Evolutionary conservation across 306 rosid species (phyloP).

Genomic region (Canavalia ensiformis): DNA sequence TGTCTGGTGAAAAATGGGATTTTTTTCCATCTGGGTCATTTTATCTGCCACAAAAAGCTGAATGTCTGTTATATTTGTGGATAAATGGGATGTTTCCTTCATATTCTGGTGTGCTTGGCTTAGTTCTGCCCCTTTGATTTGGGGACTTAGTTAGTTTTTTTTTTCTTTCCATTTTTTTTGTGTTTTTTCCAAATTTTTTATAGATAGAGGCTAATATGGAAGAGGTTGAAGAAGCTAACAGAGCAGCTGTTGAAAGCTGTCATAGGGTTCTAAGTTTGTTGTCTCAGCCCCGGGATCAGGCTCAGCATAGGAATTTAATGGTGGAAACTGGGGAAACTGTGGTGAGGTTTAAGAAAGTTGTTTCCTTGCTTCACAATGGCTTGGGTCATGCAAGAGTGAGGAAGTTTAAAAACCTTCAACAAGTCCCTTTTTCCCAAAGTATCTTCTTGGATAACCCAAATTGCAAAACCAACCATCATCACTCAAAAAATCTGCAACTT

Average conservation of each 20-base stretch:
- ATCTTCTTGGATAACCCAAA: slow-evolving; percentile 77
- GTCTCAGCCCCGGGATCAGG: slow-evolving; percentile 77
- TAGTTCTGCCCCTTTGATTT: slow-evolving; percentile 47
- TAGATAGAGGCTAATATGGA: slow-evolving; percentile 64
- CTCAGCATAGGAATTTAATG: slow-evolving; percentile 65
- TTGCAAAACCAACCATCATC: slow-evolving; percentile 54
- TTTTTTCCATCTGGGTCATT: slow-evolving; percentile 53
- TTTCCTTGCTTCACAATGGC: slow-evolving; percentile 75
- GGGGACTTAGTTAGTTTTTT: slow-evolving; percentile 27
- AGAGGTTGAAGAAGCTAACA: slow-evolving; percentile 86
- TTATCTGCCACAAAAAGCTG: slow-evolving; percentile 48
- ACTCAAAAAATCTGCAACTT: slow-evolving; percentile 56
- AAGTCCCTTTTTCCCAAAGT: slow-evolving; percentile 66
- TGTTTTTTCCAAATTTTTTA: neutral
- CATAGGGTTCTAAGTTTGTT: slow-evolving; percentile 75
- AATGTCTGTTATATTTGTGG: slow-evolving; percentile 53
- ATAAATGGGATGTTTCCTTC: slow-evolving; percentile 36
- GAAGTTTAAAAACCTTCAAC: slow-evolving; percentile 65
- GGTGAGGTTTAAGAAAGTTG: slow-evolving; percentile 86
- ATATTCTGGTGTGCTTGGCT: slow-evolving; percentile 46
- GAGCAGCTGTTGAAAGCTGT: slow-evolving; percentile 83
- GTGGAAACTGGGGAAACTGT: slow-evolving; percentile 91
- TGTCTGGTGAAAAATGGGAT: slow-evolving; percentile 61
- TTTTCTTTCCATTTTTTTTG: neutral
- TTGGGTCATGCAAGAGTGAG: slow-evolving; percentile 91